A percentile compares a stretch with the other conserved stretches of the same genome.
phyloP scores from a whole-genome alignment of 352 stramenopile species.

The Phytopythium ostracodes region DNA sequence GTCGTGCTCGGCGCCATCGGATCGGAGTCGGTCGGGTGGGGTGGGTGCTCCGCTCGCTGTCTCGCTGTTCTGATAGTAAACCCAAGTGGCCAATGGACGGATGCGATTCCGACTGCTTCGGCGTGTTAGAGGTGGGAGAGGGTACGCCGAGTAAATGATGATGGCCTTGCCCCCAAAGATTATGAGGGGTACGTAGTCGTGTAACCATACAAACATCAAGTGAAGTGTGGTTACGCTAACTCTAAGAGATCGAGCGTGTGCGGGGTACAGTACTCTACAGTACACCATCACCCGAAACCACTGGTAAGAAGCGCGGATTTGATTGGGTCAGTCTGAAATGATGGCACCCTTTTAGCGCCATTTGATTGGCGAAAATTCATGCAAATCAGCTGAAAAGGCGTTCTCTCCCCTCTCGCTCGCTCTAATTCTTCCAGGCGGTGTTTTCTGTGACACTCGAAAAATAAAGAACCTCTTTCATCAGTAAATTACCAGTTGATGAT shows the following conservation, averaged over 20 bases:
- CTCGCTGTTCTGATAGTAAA: not conserved
- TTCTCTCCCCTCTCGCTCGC: not conserved
- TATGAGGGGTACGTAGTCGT: not conserved
- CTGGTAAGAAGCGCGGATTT: not conserved
- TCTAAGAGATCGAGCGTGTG: not conserved
- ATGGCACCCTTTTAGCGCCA: not conserved
- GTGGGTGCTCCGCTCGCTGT: not conserved
- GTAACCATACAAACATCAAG: not conserved
- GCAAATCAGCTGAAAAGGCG: not conserved
- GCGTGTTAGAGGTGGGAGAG: not conserved
- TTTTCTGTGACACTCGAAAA: not conserved
- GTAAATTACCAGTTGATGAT: too few relatives aligned
- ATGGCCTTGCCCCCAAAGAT: not conserved
- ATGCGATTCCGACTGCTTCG: not conserved
- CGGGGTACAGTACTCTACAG: not conserved
- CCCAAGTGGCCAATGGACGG: not conserved
- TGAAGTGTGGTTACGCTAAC: not conserved
- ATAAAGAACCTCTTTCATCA: too few relatives aligned
- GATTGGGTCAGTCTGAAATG: not conserved
- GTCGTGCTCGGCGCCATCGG: conserved; percentile 9
- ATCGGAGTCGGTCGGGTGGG: not conserved
- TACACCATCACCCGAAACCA: not conserved
- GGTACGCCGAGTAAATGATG: not conserved
- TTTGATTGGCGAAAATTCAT: not conserved
- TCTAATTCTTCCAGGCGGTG: not conserved